Evolutionary conservation across 2,329 filamentous ascomycete genomes (phyloP), one percentile per base, ranked within the genome.

Genomic region (Cordyceps javanica): DNA sequence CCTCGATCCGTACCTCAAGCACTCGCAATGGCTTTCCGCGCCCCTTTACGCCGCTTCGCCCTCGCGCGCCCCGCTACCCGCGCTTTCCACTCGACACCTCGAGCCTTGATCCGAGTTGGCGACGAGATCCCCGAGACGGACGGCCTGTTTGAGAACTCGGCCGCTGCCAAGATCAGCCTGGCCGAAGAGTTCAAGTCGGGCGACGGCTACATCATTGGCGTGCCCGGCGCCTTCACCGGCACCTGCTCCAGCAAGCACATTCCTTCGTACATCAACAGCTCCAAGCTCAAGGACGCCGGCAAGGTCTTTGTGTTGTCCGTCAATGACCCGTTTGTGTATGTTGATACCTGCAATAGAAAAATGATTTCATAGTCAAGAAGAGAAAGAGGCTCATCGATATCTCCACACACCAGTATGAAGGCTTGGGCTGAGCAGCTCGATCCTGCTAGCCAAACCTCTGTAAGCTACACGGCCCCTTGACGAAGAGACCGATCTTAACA

Each of bases 271-370:
- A 88, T 97, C 72, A 86, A 85, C 68, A 88, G 90, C 69, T 81
- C 87, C 57, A 85, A 87, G 70, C 80, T 95, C 65, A 89, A 89
- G 75, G 79, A 87, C 60, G 90, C 89, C 30, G 92, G 91, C 50
- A 80, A 88, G 67, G 89, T 96, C 46, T 96, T 95, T 68, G 90
- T 97, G 41, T 85, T 97, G 58, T 86, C 89, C 16, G 92, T 97
- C 69, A 97, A 97, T 70, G 93, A 97, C 71, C 84, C 91, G 21
- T 97, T 97, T 71, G 92, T 96, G 89, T 95, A 79, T 74, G 89
- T 75, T 48, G 32, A 23, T 36, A 10, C 8, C 23, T 11, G 11
- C 5, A 21, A 19, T 49, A 19, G 10, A 16, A 7, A 5, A 36
- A 6, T n/a, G 21, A 16, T 5, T 8, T 21, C 7, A 2, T 26